A percentile compares a stretch with the other conserved stretches of the same genome.
phyloP scores from a whole-genome alignment of 306 rosid species.

The Rosa lucieae region DNA sequence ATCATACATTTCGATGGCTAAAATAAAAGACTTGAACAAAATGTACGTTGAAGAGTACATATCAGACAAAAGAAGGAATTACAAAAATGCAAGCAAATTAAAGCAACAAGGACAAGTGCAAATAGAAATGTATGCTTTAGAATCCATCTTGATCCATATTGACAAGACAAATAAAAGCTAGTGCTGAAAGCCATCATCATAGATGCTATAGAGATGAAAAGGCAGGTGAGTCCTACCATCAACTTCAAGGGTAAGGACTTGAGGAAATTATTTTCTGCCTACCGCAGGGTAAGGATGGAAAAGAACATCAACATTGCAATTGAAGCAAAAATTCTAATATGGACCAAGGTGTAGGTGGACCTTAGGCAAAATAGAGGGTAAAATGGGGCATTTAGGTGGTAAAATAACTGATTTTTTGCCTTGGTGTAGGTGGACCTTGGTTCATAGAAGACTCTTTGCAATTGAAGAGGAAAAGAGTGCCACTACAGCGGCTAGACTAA shows the following conservation, averaged over 20 bases:
- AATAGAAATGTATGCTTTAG: constrained; percentile 26
- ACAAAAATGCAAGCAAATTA: constrained; percentile 16
- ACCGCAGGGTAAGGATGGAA: constrained; percentile 48
- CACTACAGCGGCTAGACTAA: constrained; percentile 31
- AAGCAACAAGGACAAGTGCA: constrained; percentile 33
- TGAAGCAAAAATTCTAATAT: no score
- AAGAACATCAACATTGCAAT: constrained; percentile 45
- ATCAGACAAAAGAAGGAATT: constrained; percentile 38
- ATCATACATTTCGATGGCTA: constrained; percentile 31
- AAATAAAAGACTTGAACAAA: constrained; percentile 34
- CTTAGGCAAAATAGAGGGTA: no score
- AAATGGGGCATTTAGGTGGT: no score
- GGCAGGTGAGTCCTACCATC: constrained; percentile 36
- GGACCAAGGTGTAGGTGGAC: no score
- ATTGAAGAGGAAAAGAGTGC: constrained; percentile 48
- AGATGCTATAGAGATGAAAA: constrained; percentile 46
- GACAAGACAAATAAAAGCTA: constrained; percentile 40
- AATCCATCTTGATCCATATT: constrained; percentile 30
- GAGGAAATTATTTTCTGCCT: constrained; percentile 44
- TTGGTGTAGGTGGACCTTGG: no score
- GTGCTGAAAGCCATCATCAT: constrained; percentile 51
- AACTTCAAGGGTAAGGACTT: constrained; percentile 43
- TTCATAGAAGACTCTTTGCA: no score
- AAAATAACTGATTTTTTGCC: no score
- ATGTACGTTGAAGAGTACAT: constrained; percentile 34